phyloP scores from a whole-genome alignment of 192 early-diverging fungal genomes.

The Chytriomyces sp. region DNA sequence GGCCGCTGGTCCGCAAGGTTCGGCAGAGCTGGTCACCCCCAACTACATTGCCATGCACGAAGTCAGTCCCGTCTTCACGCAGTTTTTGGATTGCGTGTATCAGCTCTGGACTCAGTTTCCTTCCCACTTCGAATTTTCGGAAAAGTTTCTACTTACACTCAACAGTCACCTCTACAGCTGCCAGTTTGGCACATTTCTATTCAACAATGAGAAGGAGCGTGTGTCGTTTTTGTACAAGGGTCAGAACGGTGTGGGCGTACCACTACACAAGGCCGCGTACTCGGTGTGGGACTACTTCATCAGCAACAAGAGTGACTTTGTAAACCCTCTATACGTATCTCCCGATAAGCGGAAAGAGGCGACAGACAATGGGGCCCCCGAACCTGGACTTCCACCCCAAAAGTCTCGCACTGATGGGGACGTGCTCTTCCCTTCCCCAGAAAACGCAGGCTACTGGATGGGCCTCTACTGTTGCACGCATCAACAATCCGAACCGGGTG shows the following conservation, averaged over 20 bases:
- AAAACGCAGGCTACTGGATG: slow-evolving; percentile 74
- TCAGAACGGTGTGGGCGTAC: not conserved
- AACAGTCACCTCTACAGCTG: slow-evolving; percentile 87
- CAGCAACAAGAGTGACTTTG: slow-evolving; percentile 53
- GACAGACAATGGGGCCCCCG: not conserved
- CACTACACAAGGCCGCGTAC: slow-evolving; percentile 46
- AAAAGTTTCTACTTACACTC: slow-evolving; percentile 75
- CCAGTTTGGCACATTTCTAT: slow-evolving; percentile 93
- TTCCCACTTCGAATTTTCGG: slow-evolving; percentile 91
- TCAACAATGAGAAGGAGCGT: slow-evolving; percentile 86
- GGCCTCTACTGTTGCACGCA: slow-evolving; percentile 42
- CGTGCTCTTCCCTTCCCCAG: slow-evolving; percentile 68
- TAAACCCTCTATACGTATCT: slow-evolving; percentile 63
- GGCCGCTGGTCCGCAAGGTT: slow-evolving; percentile 27
- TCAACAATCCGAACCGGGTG: not conserved
- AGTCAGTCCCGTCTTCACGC: slow-evolving; percentile 93
- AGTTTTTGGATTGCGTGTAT: slow-evolving; percentile 96
- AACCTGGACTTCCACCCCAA: not conserved
- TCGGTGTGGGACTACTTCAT: slow-evolving; percentile 86
- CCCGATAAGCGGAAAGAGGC: slow-evolving; percentile 29
- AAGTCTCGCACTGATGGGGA: slow-evolving; percentile 42
- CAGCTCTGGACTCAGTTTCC: slow-evolving; percentile 88
- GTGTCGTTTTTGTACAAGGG: slow-evolving; percentile 38
- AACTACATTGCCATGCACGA: slow-evolving; percentile 60
- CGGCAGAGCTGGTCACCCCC: slow-evolving; percentile 32